Conservation (phyloP, 2,329 filamentous ascomycete genomes). For the Graphilbum fragrans region DNA sequence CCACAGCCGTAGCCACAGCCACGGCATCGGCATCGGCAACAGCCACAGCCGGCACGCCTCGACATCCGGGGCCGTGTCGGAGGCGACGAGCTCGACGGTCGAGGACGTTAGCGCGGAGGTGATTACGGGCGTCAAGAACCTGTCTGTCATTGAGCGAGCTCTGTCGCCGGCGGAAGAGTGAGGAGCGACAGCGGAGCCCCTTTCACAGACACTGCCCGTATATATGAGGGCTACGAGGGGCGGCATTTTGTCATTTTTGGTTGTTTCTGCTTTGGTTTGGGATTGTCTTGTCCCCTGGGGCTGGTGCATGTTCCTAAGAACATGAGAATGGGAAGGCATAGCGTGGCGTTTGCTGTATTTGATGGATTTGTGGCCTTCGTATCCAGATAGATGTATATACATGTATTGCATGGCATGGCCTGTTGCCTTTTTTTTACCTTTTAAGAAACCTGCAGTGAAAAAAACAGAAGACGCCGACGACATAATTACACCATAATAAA, state of each 20-base stretch:
- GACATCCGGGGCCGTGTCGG: neutral
- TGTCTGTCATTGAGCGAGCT: conserved; percentile 27
- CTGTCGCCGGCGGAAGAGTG: neutral
- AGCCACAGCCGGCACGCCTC: neutral
- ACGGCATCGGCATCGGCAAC: neutral
- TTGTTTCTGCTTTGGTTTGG: neutral
- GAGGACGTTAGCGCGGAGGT: conserved; percentile 42
- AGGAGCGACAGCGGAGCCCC: no score
- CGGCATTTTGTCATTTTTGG: neutral
- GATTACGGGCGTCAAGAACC: conserved; percentile 45
- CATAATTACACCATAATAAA: no score
- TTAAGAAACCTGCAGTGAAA: no score
- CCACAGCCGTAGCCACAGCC: conserved; percentile 7
- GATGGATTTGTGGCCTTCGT: no score
- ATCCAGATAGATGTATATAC: neutral
- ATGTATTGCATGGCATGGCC: no score
- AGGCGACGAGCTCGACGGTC: conserved; percentile 12
- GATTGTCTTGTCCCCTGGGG: no score
- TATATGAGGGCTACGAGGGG: no score
- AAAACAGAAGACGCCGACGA: no score
- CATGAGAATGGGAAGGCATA: no score
- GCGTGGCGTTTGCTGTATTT: neutral
- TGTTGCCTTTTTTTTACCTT: no score
- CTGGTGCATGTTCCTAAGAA: no score
- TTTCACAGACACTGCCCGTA: no score